Percentiles rank a stretch among this genome's conserved stretches.
Evolutionary conservation across 2,329 filamentous ascomycete genomes (phyloP).

Genomic region (Trichoderma lentiforme): DNA sequence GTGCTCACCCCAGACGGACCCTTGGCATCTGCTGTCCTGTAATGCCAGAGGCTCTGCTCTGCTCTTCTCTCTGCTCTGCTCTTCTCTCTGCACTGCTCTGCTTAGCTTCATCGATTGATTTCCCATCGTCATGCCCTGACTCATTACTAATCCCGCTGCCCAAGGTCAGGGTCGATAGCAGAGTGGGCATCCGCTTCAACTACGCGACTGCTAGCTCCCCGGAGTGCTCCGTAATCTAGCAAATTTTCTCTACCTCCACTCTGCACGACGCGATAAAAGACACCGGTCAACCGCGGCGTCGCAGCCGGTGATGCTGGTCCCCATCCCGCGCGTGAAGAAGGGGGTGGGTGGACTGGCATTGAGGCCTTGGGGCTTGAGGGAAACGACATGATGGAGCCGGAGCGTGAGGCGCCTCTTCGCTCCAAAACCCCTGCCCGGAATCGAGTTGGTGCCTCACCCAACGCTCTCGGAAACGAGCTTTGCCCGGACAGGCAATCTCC

Average conservation of each 20-base stretch:
- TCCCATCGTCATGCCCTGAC: neutral
- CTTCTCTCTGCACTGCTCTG: neutral
- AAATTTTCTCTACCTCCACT: slow-evolving; percentile 11
- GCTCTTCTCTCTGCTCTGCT: neutral
- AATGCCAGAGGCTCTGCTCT: neutral
- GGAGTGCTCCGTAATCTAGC: neutral
- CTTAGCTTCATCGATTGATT: neutral
- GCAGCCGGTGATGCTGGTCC: slow-evolving; percentile 8
- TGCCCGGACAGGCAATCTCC: slow-evolving; percentile 22
- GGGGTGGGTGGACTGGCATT: slow-evolving; percentile 4
- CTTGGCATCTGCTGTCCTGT: neutral
- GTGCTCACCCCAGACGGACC: neutral
- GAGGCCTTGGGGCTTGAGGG: neutral
- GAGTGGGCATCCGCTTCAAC: neutral
- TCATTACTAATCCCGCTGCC: slow-evolving; percentile 3
- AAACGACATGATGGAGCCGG: neutral
- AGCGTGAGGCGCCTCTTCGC: neutral
- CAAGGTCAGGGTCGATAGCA: neutral
- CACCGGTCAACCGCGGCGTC: slow-evolving; percentile 11
- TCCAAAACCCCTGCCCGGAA: neutral
- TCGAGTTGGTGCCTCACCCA: slow-evolving; percentile 2
- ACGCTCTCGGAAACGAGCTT: slow-evolving; percentile 9
- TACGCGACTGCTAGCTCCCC: neutral
- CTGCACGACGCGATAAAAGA: neutral
- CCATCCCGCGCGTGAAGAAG: neutral